phyloP scores from a whole-genome alignment of 345 rosid genomes.

The Dimocarpus longan region DNA sequence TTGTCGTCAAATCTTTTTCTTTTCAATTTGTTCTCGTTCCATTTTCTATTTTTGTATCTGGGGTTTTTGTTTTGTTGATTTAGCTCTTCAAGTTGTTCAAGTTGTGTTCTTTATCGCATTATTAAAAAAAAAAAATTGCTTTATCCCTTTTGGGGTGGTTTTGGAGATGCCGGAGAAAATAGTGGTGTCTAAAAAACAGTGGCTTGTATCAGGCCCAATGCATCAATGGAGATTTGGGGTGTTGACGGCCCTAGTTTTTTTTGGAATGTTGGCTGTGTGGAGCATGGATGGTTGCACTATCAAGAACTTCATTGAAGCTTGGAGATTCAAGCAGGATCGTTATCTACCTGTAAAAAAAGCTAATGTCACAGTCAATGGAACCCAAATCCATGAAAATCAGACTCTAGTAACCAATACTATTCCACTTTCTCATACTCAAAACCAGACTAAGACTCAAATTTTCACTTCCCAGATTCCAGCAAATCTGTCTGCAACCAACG shows the following conservation, averaged over 20 bases:
- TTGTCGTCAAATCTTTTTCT: slow-evolving; percentile 32
- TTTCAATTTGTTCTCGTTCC: not conserved
- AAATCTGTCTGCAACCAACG: not conserved
- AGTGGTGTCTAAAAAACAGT: slow-evolving; percentile 27
- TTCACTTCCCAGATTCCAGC: not conserved
- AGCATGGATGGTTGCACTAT: slow-evolving; percentile 69
- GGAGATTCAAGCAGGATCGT: slow-evolving; percentile 55
- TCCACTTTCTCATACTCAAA: slow-evolving; percentile 19
- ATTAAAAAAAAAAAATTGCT: not conserved
- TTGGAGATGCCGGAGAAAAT: slow-evolving; percentile 75
- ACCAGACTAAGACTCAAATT: not conserved
- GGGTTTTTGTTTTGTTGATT: not conserved
- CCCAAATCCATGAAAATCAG: slow-evolving; percentile 6
- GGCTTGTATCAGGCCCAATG: slow-evolving; percentile 41
- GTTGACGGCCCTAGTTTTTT: slow-evolving; percentile 59
- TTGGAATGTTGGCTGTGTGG: slow-evolving; percentile 66
- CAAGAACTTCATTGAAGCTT: slow-evolving; percentile 49
- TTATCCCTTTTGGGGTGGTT: slow-evolving; percentile 5
- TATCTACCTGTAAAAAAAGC: slow-evolving; percentile 19
- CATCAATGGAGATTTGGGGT: slow-evolving; percentile 77
- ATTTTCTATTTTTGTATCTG: not conserved
- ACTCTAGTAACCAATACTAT: slow-evolving; percentile 4
- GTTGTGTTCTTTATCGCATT: not conserved
- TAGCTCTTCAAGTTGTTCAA: not conserved
- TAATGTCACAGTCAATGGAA: slow-evolving; percentile 2